Conservation (phyloP, 179 eudicot species). For the Corrigiola litoralis region DNA sequence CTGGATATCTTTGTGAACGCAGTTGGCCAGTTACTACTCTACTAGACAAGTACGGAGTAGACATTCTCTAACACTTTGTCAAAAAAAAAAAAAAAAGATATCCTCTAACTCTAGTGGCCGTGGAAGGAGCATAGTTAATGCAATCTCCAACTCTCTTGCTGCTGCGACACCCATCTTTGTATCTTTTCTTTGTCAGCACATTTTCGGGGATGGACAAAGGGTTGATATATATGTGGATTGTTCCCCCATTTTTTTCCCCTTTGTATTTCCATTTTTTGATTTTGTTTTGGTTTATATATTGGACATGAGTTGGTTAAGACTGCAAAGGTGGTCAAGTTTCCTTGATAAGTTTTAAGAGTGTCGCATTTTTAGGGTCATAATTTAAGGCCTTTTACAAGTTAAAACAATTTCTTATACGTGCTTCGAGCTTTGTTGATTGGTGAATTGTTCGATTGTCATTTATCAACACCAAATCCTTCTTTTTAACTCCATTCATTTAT, state of each 20-base stretch:
- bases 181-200: constrained; percentile 23
- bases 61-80: too few relatives aligned
- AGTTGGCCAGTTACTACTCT: background rate
- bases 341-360: too few relatives aligned
- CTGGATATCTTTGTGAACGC: constrained; percentile 1
- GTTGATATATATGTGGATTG: background rate
- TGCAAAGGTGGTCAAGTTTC: too few relatives aligned
- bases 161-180: constrained; percentile 3
- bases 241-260: background rate
- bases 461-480: too few relatives aligned
- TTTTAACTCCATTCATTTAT: too few relatives aligned
- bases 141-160: background rate
- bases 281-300: background rate
- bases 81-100: background rate
- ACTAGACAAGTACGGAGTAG: too few relatives aligned
- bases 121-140: constrained; percentile 8
- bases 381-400: too few relatives aligned
- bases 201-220: constrained; percentile 25
- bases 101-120: background rate
- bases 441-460: too few relatives aligned
- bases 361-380: too few relatives aligned
- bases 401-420: too few relatives aligned
- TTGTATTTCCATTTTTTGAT: background rate
- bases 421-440: too few relatives aligned
- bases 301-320: too few relatives aligned